These are phyloP conservation scores for Mrakia hoshinonis DNA, from an alignment of 768 basidiomycete species.

Conservation along the genomic window DNA sequence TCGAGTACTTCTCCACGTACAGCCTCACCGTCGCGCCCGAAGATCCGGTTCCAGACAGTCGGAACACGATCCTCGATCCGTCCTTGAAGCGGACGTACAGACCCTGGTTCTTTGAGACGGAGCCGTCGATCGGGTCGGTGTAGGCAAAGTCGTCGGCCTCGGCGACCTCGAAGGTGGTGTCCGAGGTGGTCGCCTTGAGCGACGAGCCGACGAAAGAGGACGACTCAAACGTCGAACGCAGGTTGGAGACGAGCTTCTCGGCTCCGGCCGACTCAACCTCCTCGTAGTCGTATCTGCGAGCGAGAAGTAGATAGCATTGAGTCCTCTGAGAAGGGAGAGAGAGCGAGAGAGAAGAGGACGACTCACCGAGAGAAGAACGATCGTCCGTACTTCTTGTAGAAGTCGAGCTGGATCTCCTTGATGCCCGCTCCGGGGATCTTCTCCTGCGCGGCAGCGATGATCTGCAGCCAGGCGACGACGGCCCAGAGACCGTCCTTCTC, in stretches of 20 bases:
- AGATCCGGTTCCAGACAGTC: slow-evolving; percentile 90
- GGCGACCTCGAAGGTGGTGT: slow-evolving; percentile 65
- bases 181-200: slow-evolving; percentile 55
- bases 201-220: slow-evolving; percentile 57
- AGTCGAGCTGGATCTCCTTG: slow-evolving; percentile 76
- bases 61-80: slow-evolving; percentile 89
- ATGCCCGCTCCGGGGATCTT: slow-evolving; percentile 72
- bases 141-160: slow-evolving; percentile 83
- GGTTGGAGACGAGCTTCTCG: slow-evolving; percentile 66
- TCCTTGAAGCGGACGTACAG: slow-evolving; percentile 85
- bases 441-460: slow-evolving; percentile 80
- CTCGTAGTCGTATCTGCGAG: slow-evolving; percentile 83
- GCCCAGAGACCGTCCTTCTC: slow-evolving; percentile 99
- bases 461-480: slow-evolving; percentile 93
- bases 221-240: slow-evolving; percentile 59
- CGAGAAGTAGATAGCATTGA: background rate
- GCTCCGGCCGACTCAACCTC: slow-evolving; percentile 89
- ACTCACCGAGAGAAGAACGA: slow-evolving; percentile 79
- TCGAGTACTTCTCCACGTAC: slow-evolving; percentile 76
- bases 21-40: slow-evolving; percentile 91
- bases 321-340: background rate
- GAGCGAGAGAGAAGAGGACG: background rate
- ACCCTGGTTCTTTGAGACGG: slow-evolving; percentile 89
- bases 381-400: slow-evolving; percentile 88
- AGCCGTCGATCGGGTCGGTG: slow-evolving; percentile 95